Conservation (phyloP, 768 basidiomycete genomes). For the Tephrocybe rancida region DNA sequence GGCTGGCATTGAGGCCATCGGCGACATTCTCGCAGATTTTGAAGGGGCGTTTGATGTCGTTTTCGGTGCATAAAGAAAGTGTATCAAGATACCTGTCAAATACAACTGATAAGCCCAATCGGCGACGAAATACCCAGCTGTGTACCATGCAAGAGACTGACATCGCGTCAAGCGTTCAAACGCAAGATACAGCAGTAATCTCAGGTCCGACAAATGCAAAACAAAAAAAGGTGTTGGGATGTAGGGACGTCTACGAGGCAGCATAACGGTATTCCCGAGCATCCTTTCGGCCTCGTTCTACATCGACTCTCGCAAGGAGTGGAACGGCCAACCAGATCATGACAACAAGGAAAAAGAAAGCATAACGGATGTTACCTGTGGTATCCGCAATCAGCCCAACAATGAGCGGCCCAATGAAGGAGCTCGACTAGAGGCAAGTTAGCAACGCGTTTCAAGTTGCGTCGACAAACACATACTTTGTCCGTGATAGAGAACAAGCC, state of each 20-base stretch:
- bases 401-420: slow-evolving; percentile 88
- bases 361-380: slow-evolving; percentile 91
- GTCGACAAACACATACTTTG: slow-evolving; percentile 50
- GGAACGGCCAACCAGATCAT: slow-evolving; percentile 87
- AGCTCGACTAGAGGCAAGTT: slow-evolving; percentile 65
- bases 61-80: slow-evolving; percentile 1
- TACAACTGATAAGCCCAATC: too few relatives aligned
- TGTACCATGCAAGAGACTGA: too few relatives aligned
- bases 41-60: slow-evolving; percentile 30
- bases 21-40: slow-evolving; percentile 43
- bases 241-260: slow-evolving; percentile 4
- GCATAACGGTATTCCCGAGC: slow-evolving; percentile 42
- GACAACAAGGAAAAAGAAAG: slow-evolving; percentile 83
- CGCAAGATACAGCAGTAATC: too few relatives aligned
- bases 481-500: slow-evolving; percentile 90
- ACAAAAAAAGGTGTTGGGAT: too few relatives aligned
- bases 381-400: slow-evolving; percentile 87
- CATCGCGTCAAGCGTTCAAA: too few relatives aligned
- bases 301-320: slow-evolving; percentile 68
- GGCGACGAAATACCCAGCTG: too few relatives aligned
- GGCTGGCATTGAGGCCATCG: slow-evolving; percentile 33
- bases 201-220: too few relatives aligned
- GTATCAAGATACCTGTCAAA: slow-evolving; percentile 87
- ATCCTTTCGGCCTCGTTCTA: slow-evolving; percentile 62
- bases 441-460: slow-evolving; percentile 11